Base-by-base conservation (phyloP, 768 basidiomycete species). In the Porphyrellus cyaneotinctus region DNA sequence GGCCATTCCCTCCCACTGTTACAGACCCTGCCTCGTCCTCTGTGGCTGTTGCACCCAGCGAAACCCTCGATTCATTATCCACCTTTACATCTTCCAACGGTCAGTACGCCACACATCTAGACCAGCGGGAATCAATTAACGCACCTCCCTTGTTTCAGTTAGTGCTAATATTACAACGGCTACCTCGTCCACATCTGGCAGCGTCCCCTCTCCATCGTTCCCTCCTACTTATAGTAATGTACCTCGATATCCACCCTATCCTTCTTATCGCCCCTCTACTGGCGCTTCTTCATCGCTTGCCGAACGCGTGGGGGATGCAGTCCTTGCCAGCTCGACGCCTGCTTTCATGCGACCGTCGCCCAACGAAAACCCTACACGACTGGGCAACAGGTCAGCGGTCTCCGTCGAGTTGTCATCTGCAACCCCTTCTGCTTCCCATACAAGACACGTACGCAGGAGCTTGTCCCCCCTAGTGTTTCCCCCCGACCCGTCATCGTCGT, bases 381-480 rank as follows among this genome's bases (percentile, higher is more conserved):
- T 32, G 7, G 43, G 9, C 37, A 5, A 45, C 30, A 53, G 60
- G 51, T 56, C 64, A 2, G 55, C 58, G 2, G 14, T 49, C 33
- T 31, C 57, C 31, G 26, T 61, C 15, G 58, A 56, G 12, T n/a
- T n/a, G n/a, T 24, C 57, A 2, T 51, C 57, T 13, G 38, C 50
- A 18, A 11, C 43, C 18, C 26, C 43, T n/a, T 43, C 57, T 1
- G 15, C 52, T 24, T 54, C 62, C 17, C 57, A 57, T 20, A 38
- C 36, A 35, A 51, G 57, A 54, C 61, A 47, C 44, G 23, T 45
- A 37, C 64, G 60, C 50, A 56, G 57, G 47, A 68, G 56, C 54
- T 26, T 68, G 33, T 68, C 66, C 15, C 67, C 66, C 4, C 57
- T 66, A 2, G 58, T 57, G 2, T 53, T 66, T 23, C 18, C 63